Evolutionary conservation across 2,329 filamentous ascomycete species (phyloP).

Genomic region (Phoma sp.): DNA sequence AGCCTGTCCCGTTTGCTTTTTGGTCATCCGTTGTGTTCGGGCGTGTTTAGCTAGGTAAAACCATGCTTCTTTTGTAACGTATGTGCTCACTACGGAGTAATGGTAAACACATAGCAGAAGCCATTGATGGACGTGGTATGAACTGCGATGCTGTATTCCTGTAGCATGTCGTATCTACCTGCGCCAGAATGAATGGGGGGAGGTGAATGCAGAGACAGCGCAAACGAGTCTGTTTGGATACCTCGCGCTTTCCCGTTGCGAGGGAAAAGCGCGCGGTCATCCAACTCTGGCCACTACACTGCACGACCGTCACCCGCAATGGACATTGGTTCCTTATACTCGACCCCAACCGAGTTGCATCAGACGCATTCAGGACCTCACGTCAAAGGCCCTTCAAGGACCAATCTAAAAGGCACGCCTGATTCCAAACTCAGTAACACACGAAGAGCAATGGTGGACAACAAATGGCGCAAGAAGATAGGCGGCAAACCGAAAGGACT

Average conservation of each 20-base stretch:
- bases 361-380: background rate
- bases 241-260: background rate
- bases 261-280: background rate
- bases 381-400: background rate
- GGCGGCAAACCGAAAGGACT: slow-evolving; percentile 24
- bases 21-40: too few species aligned
- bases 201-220: slow-evolving; percentile 11
- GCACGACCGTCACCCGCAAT: background rate
- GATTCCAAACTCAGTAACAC: background rate
- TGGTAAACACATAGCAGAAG: too few species aligned
- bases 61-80: too few species aligned
- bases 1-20: too few species aligned
- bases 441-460: slow-evolving; percentile 8
- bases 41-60: too few species aligned
- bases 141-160: too few species aligned
- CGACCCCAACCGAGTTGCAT: background rate
- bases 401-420: background rate
- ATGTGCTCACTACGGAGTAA: too few species aligned
- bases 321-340: slow-evolving; percentile 3
- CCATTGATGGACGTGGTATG: too few species aligned
- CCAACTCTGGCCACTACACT: slow-evolving; percentile 1
- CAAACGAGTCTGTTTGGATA: background rate
- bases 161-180: too few species aligned
- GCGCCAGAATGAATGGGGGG: background rate
- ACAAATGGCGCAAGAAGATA: slow-evolving; percentile 34